Conservation (phyloP, 306 rosid genomes). For the Delonix regia region DNA sequence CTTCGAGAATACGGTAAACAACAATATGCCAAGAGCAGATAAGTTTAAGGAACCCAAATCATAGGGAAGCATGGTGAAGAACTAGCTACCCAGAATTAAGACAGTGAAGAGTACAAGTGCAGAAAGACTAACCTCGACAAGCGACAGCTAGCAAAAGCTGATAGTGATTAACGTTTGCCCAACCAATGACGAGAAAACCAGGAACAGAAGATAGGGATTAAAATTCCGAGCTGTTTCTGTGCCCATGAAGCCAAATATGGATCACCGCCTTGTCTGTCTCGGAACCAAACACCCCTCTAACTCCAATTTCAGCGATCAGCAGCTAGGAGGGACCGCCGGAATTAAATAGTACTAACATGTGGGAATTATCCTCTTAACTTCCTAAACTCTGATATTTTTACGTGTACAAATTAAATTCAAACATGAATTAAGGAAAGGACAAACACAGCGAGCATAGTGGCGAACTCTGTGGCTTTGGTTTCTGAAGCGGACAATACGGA, state of each 20-base stretch:
- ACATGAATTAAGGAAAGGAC: background rate
- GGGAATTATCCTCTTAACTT: background rate
- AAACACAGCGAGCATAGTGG: background rate
- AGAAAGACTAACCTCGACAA: conserved; percentile 39
- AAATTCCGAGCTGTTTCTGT: conserved; percentile 26
- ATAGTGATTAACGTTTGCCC: conserved; percentile 4
- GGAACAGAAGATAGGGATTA: conserved; percentile 12
- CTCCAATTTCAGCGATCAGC: background rate
- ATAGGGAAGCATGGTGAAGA: background rate
- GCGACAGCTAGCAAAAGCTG: conserved; percentile 39
- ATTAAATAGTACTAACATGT: background rate
- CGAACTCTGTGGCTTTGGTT: conserved; percentile 15
- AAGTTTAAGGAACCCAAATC: conserved; percentile 8
- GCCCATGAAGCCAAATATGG: conserved; percentile 34
- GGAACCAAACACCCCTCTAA: background rate
- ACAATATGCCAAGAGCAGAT: conserved; percentile 8
- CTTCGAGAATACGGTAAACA: conserved; percentile 1
- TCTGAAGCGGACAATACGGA: conserved; percentile 18
- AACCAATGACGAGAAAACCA: conserved; percentile 31
- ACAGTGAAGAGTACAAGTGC: background rate
- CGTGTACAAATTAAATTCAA: no score
- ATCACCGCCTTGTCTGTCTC: conserved; percentile 24
- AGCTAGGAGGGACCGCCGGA: background rate
- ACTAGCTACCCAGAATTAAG: background rate
- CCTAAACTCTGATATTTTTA: no score